Base-by-base conservation (phyloP, 441 rosid genomes). In the Bocquillonia castaneifolia region DNA sequence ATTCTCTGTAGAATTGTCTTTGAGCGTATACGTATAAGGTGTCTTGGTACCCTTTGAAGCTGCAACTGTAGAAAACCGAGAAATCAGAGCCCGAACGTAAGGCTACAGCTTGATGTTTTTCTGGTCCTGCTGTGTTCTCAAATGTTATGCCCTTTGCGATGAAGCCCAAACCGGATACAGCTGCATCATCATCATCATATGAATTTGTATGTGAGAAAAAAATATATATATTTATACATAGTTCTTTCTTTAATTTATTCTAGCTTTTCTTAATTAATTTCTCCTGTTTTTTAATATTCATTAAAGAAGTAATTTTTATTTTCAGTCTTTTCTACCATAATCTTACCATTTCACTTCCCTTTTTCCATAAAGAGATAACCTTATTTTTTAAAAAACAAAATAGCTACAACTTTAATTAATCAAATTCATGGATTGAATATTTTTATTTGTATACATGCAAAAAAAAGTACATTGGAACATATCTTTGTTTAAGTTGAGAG, bases 61-160 rank as follows among this genome's bases (percentile, higher is more conserved):
- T 85, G 62, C 93, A 87, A 42, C 89, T 65, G 70, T 73, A 91
- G 79, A 80, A 84, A 26, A 87, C 92, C 0, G 93, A 86, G 20
- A 83, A 81, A 57, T 89, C 95, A 14, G 97, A 84, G 68, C 85
- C 90, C 7, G 91, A 88, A 10, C 95, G 78, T 34, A 88, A 67
- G 0, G 97, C 97, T 40, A 91, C 97, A 0, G 97, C 93, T 50
- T 89, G 97, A 77, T 86, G 86, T 68, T 88, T 90, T 68, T 75
- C 73, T 14, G 97, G 91, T 5, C 97, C 97, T 2, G 97, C 93
- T 5, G 97, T 79, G 86, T 91, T 91, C 81, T 91, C 91, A 32
- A 93, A 86, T 2, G 97, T 87, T 70, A 93, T 84, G 87, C 84
- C 93, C 37, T 85, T 77, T 0, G 93, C 97, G 12, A 93, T 72